Percentiles rank a stretch among this genome's conserved stretches.
These are phyloP conservation scores for Gonapodya prolifera DNA, from an alignment of 192 early-diverging fungal genomes.

Conservation along the genomic window DNA sequence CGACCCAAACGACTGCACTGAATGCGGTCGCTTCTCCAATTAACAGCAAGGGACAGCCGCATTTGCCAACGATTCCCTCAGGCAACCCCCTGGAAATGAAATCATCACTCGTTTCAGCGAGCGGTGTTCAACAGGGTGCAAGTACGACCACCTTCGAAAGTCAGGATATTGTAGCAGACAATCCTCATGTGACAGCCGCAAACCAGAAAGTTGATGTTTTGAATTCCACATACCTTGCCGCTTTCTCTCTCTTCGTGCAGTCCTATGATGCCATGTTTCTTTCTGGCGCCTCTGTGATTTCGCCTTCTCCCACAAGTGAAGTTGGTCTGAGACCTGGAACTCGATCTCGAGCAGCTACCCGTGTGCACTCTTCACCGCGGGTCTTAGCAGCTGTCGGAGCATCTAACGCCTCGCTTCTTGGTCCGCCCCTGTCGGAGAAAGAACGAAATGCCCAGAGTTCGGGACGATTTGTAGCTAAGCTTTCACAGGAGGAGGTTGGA, in stretches of 20 bases:
- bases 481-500: neutral
- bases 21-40: too few species aligned
- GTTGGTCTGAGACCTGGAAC: neutral
- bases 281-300: neutral
- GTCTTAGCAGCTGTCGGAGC: neutral
- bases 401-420: neutral
- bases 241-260: constrained; percentile 31
- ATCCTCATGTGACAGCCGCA: neutral
- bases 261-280: constrained; percentile 32
- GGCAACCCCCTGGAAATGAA: neutral
- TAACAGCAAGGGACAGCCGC: too few species aligned
- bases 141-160: neutral
- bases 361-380: neutral
- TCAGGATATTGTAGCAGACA: neutral
- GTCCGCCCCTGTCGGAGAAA: neutral
- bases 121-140: neutral
- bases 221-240: constrained; percentile 25
- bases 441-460: neutral
- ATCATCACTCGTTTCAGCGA: neutral
- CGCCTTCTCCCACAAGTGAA: neutral
- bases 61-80: neutral
- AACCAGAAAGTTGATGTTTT: constrained; percentile 5
- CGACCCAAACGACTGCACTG: neutral
- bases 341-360: neutral
- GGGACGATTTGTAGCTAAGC: neutral